Percentiles rank a stretch among this genome's conserved stretches.
phyloP scores from a whole-genome alignment of 2,329 filamentous ascomycete genomes.

The Aureobasidium sp. region DNA sequence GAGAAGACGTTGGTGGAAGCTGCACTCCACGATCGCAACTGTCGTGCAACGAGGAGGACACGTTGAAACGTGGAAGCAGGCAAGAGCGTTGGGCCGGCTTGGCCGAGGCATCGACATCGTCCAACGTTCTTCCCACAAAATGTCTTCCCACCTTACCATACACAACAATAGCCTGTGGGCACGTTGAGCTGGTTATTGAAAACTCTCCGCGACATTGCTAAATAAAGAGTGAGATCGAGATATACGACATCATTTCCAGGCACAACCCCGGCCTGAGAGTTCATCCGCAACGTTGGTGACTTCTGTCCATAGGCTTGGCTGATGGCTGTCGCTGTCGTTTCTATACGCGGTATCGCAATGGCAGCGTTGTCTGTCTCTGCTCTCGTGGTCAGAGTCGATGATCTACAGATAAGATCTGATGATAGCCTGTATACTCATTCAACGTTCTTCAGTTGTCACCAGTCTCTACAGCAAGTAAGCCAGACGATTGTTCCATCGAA shows the following conservation, averaged over 20 bases:
- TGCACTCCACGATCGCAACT: constrained; percentile 1
- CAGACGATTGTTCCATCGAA: no score
- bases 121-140: background rate
- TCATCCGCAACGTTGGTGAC: background rate
- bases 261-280: background rate
- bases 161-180: background rate
- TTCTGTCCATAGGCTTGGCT: background rate
- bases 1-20: background rate
- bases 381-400: no score
- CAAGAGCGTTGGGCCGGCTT: constrained; percentile 3
- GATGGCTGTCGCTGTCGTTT: no score
- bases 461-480: no score
- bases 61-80: constrained; percentile 8
- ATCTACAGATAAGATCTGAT: no score
- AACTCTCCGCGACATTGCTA: constrained; percentile 2
- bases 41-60: background rate
- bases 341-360: no score
- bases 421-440: no score
- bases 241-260: background rate
- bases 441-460: no score
- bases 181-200: background rate
- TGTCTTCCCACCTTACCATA: background rate
- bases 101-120: background rate
- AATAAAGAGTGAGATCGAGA: background rate
- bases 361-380: no score